Base-by-base conservation (phyloP, 495 filamentous ascomycete species). In the Chaetomidium leptoderma region DNA sequence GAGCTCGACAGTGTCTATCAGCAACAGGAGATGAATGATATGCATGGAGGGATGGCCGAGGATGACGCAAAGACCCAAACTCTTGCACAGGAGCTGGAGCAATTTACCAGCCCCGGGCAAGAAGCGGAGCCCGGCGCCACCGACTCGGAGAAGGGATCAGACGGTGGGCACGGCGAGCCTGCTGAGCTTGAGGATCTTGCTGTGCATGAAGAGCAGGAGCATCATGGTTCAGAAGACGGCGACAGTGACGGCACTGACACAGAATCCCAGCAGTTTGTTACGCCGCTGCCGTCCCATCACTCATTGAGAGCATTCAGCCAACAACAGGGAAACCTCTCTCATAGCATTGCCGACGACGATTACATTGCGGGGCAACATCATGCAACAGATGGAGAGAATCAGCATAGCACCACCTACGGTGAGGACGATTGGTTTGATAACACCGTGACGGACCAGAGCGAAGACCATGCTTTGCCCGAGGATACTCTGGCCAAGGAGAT, bases 381-480 rank as follows among this genome's bases (percentile, higher is more conserved):
- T 7, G 48, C 17, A 5, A 45, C 42, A 4, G 42, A 17, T 11
- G 8, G 32, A 14, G 42, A 48, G 37, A 48, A 65, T 26, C 62
- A 61, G 23, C 54, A 65, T 17, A 53, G 55, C 0, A 61, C 63
- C 16, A 67, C 66, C 0, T 51, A 66, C 11, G 68, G 64, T 4
- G 44, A 64, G 6, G 63, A 63, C 23, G 52, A 58, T 10, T 48
- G 64, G 14, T 68, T 70, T 43, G 61, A 68, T 17, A 54, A 66
- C 33, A 64, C n/a, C n/a, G n/a, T n/a, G n/a, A n/a, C 66, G 11
- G 59, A 60, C 17, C 42, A 54, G 13, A 62, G 61, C 23, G 60
- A 60, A 27, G 51, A 29, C 14, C 32, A 27, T 29, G 11, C 19
- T 21, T 10, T 16, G 3, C 1, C 30, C 14, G 36, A 48, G n/a